A percentile compares a stretch with the other conserved stretches of the same genome.
phyloP scores from a whole-genome alignment of 2,329 filamentous ascomycete species.

The Fusarium transvaalense region DNA sequence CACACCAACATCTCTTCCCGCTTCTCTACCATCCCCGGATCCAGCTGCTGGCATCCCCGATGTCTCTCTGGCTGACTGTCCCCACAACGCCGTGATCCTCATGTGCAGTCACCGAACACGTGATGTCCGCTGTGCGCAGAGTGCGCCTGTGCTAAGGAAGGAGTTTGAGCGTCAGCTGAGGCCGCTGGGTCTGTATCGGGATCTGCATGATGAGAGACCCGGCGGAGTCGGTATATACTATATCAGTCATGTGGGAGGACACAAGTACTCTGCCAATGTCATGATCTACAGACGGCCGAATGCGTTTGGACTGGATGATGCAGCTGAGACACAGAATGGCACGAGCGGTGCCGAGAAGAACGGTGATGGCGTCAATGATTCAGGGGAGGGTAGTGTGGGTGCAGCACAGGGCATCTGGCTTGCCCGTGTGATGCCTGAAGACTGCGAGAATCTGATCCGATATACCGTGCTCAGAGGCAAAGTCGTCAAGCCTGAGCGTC shows the following conservation, averaged over 20 bases:
- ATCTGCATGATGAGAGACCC: slow-evolving; percentile 87
- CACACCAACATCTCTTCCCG: slow-evolving; percentile 54
- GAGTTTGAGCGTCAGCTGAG: slow-evolving; percentile 92
- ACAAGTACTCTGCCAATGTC: slow-evolving; percentile 96
- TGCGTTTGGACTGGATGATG: slow-evolving; percentile 66
- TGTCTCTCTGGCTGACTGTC: slow-evolving; percentile 67
- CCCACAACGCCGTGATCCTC: slow-evolving; percentile 88
- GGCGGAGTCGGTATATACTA: slow-evolving; percentile 97
- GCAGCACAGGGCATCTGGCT: slow-evolving; percentile 95
- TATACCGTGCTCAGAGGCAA: slow-evolving; percentile 95
- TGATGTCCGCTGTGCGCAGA: slow-evolving; percentile 94
- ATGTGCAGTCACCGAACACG: slow-evolving; percentile 96
- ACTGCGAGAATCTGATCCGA: slow-evolving; percentile 91
- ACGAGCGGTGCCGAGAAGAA: slow-evolving; percentile 47
- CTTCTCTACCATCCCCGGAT: slow-evolving; percentile 49
- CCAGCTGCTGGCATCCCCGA: slow-evolving; percentile 48
- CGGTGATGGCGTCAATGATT: slow-evolving; percentile 20
- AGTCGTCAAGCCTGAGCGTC: slow-evolving; percentile 87
- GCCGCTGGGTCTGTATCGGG: slow-evolving; percentile 85
- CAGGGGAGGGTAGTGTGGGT: slow-evolving; percentile 60
- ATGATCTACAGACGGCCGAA: slow-evolving; percentile 83
- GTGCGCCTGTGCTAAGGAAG: slow-evolving; percentile 85
- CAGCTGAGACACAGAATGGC: slow-evolving; percentile 46
- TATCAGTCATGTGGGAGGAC: slow-evolving; percentile 94
- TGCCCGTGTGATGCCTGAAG: slow-evolving; percentile 84